phyloP scores from a whole-genome alignment of 139 green algal genomes.

The Spirogloea muscicola region DNA sequence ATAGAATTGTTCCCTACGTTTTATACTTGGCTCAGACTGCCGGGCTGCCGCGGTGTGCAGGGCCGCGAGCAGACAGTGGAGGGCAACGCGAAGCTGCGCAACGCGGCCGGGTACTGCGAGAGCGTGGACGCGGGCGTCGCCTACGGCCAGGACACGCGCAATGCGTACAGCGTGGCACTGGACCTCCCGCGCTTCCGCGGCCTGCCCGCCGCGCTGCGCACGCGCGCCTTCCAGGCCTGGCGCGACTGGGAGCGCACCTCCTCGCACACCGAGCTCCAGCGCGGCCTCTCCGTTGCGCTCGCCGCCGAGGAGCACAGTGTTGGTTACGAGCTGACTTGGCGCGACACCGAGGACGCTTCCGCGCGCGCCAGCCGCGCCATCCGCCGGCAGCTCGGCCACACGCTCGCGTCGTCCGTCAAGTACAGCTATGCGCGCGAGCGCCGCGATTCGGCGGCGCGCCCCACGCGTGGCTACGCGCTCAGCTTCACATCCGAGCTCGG shows the following conservation, averaged over 20 bases:
- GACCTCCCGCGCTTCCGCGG: slow-evolving; percentile 1
- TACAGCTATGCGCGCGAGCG: slow-evolving; percentile 32
- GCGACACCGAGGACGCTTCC: slow-evolving; percentile 10
- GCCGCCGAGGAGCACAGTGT: slow-evolving; percentile 3
- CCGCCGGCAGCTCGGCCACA: slow-evolving; percentile 29
- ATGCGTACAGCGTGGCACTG: slow-evolving; percentile 13
- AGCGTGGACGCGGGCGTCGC: slow-evolving; percentile 3
- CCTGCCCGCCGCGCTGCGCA: neutral
- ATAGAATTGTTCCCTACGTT: too few relatives aligned
- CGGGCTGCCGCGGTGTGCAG: too few relatives aligned
- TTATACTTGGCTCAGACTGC: too few relatives aligned
- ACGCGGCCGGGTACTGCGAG: slow-evolving; percentile 14
- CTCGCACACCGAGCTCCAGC: slow-evolving; percentile 13
- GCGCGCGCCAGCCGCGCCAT: neutral
- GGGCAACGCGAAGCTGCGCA: slow-evolving; percentile 7
- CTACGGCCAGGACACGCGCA: neutral
- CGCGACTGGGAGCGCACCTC: slow-evolving; percentile 18
- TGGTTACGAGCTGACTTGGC: slow-evolving; percentile 34
- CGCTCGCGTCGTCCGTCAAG: slow-evolving; percentile 20
- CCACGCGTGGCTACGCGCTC: slow-evolving; percentile 25
- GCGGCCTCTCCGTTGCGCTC: neutral
- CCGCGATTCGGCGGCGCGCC: slow-evolving; percentile 14
- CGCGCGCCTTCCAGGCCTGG: neutral
- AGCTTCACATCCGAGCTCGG: slow-evolving; percentile 16
- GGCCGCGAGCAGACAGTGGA: slow-evolving; percentile 23